Conservation (phyloP, 208 protist genomes). For the Acanthamoeba triangularis region DNA sequence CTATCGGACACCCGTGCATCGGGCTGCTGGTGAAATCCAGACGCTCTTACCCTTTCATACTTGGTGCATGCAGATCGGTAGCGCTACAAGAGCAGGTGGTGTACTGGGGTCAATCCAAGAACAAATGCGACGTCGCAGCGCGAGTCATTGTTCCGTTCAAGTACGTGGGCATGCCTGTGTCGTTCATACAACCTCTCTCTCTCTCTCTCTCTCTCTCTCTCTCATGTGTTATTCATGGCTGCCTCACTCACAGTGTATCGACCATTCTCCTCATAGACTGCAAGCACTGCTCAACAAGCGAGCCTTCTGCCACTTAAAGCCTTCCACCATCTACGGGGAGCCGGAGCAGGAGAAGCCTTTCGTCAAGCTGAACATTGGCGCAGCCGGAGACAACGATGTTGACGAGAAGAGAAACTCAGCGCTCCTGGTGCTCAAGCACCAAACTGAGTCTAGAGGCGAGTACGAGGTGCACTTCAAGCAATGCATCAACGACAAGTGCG, state of each 20-base stretch:
- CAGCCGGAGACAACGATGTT: background rate
- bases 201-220: background rate
- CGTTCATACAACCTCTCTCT: too few relatives aligned
- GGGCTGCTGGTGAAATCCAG: too few relatives aligned
- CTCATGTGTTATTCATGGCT: background rate
- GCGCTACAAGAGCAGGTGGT: conserved; percentile 28
- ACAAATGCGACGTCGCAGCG: conserved; percentile 48
- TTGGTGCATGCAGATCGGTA: background rate
- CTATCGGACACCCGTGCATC: too few relatives aligned
- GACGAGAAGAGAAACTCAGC: background rate
- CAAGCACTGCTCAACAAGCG: background rate
- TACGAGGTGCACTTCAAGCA: conserved; percentile 52
- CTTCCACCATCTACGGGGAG: background rate
- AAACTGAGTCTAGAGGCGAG: background rate
- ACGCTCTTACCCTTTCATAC: too few relatives aligned
- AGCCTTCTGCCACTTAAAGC: background rate
- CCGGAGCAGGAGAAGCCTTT: background rate
- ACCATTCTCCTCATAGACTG: background rate
- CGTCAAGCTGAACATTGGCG: background rate
- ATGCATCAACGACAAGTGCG: conserved; percentile 14
- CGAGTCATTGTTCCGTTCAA: background rate
- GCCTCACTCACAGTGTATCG: background rate
- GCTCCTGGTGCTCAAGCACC: conserved; percentile 17
- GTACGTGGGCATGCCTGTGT: background rate
- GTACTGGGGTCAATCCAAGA: conserved; percentile 70